These are phyloP conservation scores for Geotrichum reessii DNA, from an alignment of 1,139 yeast genomes.

Conservation along the genomic window DNA sequence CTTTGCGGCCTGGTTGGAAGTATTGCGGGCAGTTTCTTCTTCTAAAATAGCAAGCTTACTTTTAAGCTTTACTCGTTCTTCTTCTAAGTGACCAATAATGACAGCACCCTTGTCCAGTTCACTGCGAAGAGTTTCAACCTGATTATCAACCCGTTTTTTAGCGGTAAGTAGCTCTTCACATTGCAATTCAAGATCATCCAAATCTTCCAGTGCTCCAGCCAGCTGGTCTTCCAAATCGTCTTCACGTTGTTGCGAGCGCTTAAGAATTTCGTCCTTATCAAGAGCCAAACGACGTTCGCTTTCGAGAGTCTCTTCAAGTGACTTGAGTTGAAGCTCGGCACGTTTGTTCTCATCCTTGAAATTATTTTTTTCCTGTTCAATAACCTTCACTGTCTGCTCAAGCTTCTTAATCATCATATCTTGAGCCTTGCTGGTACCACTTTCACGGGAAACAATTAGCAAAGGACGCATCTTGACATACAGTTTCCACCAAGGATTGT, in stretches of 20 bases:
- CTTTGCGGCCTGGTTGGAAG: constrained; percentile 19
- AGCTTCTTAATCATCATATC: constrained; percentile 56
- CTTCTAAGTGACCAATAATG: constrained; percentile 32
- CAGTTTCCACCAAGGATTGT: constrained; percentile 78
- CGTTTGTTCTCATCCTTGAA: constrained; percentile 33
- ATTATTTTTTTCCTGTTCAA: constrained; percentile 28
- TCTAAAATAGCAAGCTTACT: constrained; percentile 27
- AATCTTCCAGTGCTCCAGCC: constrained; percentile 34
- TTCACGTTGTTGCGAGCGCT: constrained; percentile 39
- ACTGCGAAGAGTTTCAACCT: constrained; percentile 30
- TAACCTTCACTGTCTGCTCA: constrained; percentile 7
- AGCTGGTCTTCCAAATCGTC: constrained; percentile 40
- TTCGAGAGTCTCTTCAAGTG: constrained; percentile 36
- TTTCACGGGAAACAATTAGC: constrained; percentile 42
- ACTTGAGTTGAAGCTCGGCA: constrained; percentile 37
- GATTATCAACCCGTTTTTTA: constrained; percentile 35
- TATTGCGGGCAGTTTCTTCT: constrained; percentile 24
- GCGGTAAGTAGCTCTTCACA: constrained; percentile 37
- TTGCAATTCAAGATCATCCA: constrained; percentile 38
- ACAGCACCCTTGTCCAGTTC: constrained; percentile 36
- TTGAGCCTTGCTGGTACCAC: constrained; percentile 49
- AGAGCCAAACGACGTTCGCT: constrained; percentile 41
- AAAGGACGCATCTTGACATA: constrained; percentile 71
- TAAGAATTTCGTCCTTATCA: constrained; percentile 43
- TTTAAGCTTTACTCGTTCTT: constrained; percentile 32